phyloP scores from a whole-genome alignment of 768 basidiomycete species.

The Chalciporus chontae region DNA sequence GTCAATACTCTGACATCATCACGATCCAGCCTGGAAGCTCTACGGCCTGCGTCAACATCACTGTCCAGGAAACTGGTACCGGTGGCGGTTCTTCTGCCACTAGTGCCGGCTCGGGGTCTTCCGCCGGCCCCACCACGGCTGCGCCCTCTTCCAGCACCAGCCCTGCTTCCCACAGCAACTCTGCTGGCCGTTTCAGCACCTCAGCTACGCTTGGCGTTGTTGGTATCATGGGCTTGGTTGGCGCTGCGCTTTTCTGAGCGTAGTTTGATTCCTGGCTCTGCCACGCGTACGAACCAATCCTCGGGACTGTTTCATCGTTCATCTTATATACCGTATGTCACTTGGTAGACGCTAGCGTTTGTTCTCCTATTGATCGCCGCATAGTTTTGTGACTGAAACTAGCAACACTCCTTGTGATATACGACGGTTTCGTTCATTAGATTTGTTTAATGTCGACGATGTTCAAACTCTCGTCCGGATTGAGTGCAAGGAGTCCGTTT shows the following conservation, averaged over 20 bases:
- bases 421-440: conserved; percentile 9
- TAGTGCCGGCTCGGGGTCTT: not conserved
- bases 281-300: conserved; percentile 14
- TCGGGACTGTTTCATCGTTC: conserved; percentile 11
- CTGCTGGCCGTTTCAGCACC: conserved; percentile 28
- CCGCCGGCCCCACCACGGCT: not conserved
- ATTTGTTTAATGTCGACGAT: conserved; percentile 15
- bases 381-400: conserved; percentile 18
- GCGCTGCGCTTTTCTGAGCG: conserved; percentile 44
- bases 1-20: conserved; percentile 50
- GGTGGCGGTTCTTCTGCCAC: conserved; percentile 5
- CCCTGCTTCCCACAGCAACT: conserved; percentile 24
- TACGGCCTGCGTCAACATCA: conserved; percentile 26
- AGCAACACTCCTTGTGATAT: conserved; percentile 2
- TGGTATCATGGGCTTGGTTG: conserved; percentile 48
- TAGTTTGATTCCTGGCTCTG: not conserved
- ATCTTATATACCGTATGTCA: conserved; percentile 9
- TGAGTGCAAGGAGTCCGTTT: too few relatives aligned
- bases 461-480: too few relatives aligned
- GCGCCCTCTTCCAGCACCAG: conserved; percentile 22
- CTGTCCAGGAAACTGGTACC: conserved; percentile 12
- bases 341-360: not conserved
- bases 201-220: conserved; percentile 42
- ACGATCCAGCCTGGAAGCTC: conserved; percentile 39
- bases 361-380: conserved; percentile 2